A percentile compares a stretch with the other conserved stretches of the same genome.
Conservation (phyloP, 257 asterid species). For the Nicotiana attenuata region DNA sequence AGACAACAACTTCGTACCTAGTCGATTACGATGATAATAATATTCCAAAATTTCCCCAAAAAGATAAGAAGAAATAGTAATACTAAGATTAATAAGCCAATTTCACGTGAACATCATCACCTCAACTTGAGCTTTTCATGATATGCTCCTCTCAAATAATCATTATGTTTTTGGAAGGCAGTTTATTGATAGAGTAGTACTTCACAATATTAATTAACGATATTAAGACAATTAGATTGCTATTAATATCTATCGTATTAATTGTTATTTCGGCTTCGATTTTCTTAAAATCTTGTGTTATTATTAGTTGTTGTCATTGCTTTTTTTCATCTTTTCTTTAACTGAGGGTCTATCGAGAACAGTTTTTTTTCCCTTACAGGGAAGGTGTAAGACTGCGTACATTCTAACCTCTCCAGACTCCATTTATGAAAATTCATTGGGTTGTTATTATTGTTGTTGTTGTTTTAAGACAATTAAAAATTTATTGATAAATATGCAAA, state of each 20-base stretch:
- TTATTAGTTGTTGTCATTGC: too few relatives aligned
- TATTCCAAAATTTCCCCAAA: neutral
- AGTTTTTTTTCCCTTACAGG: too few relatives aligned
- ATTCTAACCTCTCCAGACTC: rapidly evolving
- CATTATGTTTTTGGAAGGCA: neutral
- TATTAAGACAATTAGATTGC: neutral
- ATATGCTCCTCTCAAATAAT: neutral
- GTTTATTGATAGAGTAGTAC: neutral
- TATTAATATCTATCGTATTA: too few relatives aligned
- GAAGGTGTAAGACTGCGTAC: too few relatives aligned
- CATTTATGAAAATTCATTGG: too few relatives aligned
- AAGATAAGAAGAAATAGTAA: neutral
- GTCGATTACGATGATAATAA: neutral
- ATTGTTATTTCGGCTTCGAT: too few relatives aligned
- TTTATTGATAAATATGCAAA: too few relatives aligned
- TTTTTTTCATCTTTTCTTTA: too few relatives aligned
- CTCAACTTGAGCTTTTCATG: neutral
- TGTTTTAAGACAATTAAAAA: too few relatives aligned
- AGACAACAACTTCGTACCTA: neutral
- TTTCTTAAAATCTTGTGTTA: too few relatives aligned
- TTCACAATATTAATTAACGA: neutral
- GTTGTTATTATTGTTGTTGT: too few relatives aligned
- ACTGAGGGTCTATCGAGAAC: too few relatives aligned
- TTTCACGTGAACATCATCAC: slow-evolving; percentile 3
- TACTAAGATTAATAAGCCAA: neutral